phyloP scores from a whole-genome alignment of 2,329 filamentous ascomycete genomes.

The Cladosporium sp. region DNA sequence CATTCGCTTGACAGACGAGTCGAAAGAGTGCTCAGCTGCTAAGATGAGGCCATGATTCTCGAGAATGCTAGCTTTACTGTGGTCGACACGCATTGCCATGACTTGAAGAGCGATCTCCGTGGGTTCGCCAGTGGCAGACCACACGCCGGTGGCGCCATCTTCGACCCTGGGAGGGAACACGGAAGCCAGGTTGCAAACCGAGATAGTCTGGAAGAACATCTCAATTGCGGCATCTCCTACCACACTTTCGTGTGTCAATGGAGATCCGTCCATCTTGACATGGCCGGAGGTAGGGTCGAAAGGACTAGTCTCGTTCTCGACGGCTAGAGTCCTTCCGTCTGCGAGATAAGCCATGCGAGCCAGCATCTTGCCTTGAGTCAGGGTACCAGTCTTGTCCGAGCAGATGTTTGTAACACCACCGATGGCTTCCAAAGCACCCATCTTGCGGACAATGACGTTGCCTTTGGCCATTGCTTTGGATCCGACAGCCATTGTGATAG shows the following conservation, averaged over 20 bases:
- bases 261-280: constrained; percentile 38
- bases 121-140: constrained; percentile 61
- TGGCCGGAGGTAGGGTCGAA: constrained; percentile 56
- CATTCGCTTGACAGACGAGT: constrained; percentile 34
- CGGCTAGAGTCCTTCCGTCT: constrained; percentile 52
- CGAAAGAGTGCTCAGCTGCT: constrained; percentile 30
- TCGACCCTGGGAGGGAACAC: constrained; percentile 45
- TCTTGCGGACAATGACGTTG: constrained; percentile 61
- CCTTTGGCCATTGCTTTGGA: constrained; percentile 60
- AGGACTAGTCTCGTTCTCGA: constrained; percentile 53
- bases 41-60: constrained; percentile 16
- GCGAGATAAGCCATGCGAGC: constrained; percentile 58
- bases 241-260: constrained; percentile 19
- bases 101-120: constrained; percentile 72
- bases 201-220: constrained; percentile 54
- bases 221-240: constrained; percentile 44
- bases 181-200: constrained; percentile 61
- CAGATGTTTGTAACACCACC: constrained; percentile 64
- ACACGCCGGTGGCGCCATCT: constrained; percentile 44
- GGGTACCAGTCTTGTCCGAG: constrained; percentile 65
- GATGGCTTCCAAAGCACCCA: constrained; percentile 60
- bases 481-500: constrained; percentile 62
- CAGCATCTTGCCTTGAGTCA: constrained; percentile 55
- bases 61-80: constrained; percentile 23
- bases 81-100: constrained; percentile 60